Evolutionary conservation across 805 yeast species (phyloP), one percentile per base, ranked within the genome.

Genomic region (Candida loeiensis): DNA sequence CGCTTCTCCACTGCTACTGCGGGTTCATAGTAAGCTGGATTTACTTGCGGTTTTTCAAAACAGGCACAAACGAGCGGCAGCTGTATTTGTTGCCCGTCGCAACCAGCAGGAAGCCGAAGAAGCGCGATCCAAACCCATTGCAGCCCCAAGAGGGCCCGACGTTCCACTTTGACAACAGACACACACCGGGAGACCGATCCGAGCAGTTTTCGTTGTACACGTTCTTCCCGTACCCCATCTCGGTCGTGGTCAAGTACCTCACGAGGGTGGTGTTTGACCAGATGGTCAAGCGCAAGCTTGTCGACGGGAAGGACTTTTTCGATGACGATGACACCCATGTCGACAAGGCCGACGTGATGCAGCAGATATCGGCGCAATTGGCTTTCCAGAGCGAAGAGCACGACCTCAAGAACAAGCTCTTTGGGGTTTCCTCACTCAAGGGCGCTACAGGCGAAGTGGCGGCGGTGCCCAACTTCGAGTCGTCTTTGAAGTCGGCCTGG

Each of bases 11-110:
- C 12, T 38, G 66, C 8, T 13, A 56, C 6, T 40, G 49, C n/a
- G 68, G 72, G 2, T 66, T 69, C 40, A 37, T 54, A 4, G 55
- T 58, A 3, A 61, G 68, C 48, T 70, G 76, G 74, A 33, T 50
- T 4, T 68, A 64, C 38, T 52, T 70, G 26, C 46, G 76, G 31
- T 68, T 61, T 45, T 58, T 53, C 45, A 69, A 69, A 50, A 51
- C 59, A 30, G 71, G 72, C 14, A 57, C 72, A 2, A 66, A 67
- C 47, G 74, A 70, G 13, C 51, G 72, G 42, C 72, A 69, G 43
- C 56, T 71, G n/a, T 63, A 67, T 36, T 37, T 70, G 31, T 48
- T 70, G n/a, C 76, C 76, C 27, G 46, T 56, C 39, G 39, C 58
- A 2, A 36, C 54, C 11, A 48, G 45, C 34, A 48, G 59, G 24